These are phyloP conservation scores for Penicillium sp. DNA, from an alignment of 2,329 filamentous ascomycete genomes.

Conservation along the genomic window DNA sequence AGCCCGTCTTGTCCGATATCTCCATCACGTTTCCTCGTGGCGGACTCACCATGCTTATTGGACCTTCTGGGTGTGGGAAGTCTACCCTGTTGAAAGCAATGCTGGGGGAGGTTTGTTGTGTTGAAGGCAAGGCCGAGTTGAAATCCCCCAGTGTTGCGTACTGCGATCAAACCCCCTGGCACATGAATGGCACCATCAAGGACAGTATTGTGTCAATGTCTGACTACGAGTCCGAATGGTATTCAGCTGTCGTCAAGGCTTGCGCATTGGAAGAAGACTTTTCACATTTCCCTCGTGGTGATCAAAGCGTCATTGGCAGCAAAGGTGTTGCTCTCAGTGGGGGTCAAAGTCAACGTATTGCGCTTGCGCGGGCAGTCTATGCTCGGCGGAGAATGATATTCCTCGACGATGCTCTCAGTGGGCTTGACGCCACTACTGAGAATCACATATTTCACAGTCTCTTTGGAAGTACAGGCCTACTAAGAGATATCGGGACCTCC, in stretches of 20 bases:
- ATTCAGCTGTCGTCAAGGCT: slow-evolving; percentile 30
- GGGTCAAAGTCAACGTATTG: slow-evolving; percentile 49
- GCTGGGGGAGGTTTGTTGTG: slow-evolving; percentile 39
- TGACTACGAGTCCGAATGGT: slow-evolving; percentile 33
- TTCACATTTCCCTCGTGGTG: slow-evolving; percentile 34
- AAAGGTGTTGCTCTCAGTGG: slow-evolving; percentile 49
- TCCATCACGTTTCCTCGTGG: slow-evolving; percentile 37
- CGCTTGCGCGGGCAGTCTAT: slow-evolving; percentile 51
- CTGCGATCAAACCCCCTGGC: slow-evolving; percentile 39
- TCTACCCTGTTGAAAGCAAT: slow-evolving; percentile 46
- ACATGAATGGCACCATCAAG: slow-evolving; percentile 38
- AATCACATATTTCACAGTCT: slow-evolving; percentile 45
- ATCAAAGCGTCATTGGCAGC: slow-evolving; percentile 46
- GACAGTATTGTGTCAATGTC: slow-evolving; percentile 38
- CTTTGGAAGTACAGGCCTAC: slow-evolving; percentile 42
- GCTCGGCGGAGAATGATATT: slow-evolving; percentile 44
- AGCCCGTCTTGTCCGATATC: slow-evolving; percentile 38
- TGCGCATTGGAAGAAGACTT: slow-evolving; percentile 39
- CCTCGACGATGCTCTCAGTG: slow-evolving; percentile 49
- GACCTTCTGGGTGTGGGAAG: slow-evolving; percentile 50
- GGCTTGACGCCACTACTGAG: slow-evolving; percentile 46
- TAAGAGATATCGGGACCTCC: slow-evolving; percentile 37
- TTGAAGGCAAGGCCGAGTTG: slow-evolving; percentile 30
- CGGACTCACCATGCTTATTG: slow-evolving; percentile 45
- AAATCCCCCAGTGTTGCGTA: slow-evolving; percentile 32